These are phyloP conservation scores for Backusella luteola DNA, from an alignment of 192 early-diverging fungal genomes.

Conservation along the genomic window DNA sequence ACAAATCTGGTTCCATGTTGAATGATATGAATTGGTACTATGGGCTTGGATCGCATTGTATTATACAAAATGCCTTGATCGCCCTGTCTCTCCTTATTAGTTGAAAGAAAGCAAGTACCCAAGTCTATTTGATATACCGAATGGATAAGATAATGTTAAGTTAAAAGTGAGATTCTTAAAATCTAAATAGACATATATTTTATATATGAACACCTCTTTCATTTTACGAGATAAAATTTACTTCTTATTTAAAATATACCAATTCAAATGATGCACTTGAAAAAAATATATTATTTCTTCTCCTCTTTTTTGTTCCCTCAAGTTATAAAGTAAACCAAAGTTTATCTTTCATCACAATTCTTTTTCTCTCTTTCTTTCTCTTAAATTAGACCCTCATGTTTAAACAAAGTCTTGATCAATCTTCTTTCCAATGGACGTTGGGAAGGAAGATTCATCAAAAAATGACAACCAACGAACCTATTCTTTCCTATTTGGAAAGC, in stretches of 20 bases:
- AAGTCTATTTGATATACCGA: background rate
- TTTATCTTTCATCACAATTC: background rate
- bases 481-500: background rate
- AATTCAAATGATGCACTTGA: background rate
- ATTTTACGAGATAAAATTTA: background rate
- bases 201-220: background rate
- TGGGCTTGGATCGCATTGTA: background rate
- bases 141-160: background rate
- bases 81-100: background rate
- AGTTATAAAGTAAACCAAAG: background rate
- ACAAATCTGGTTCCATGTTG: background rate
- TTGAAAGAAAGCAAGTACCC: background rate
- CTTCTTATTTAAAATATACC: background rate
- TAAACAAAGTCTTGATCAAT: background rate
- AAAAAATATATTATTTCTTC: background rate
- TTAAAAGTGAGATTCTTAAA: background rate
- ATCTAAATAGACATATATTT: background rate
- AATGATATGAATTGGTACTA: background rate
- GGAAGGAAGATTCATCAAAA: background rate
- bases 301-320: background rate
- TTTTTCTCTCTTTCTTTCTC: background rate
- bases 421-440: background rate
- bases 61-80: background rate
- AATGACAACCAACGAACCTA: constrained; percentile 6
- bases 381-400: background rate